These are phyloP conservation scores for Casaregolazyma lundiana DNA, from an alignment of 1,139 yeast species.

Conservation along the genomic window DNA sequence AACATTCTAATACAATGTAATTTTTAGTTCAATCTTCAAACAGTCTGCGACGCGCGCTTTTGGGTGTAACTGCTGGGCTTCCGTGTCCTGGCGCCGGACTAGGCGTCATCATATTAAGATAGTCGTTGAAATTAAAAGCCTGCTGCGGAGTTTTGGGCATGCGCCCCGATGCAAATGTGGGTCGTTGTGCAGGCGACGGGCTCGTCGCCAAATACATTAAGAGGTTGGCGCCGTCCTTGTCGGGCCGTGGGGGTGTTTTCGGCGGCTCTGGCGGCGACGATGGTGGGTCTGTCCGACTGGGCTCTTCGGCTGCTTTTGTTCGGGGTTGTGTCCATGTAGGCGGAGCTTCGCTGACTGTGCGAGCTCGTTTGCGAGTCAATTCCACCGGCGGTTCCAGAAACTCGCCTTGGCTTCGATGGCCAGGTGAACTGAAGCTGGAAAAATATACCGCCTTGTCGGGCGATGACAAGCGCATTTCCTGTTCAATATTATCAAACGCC, in stretches of 20 bases:
- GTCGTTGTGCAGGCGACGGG: slow-evolving; percentile 60
- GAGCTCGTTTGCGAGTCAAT: slow-evolving; percentile 10
- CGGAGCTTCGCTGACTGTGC: slow-evolving; percentile 4
- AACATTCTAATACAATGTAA: no score
- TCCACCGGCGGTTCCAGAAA: slow-evolving; percentile 11
- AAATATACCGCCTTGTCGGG: slow-evolving; percentile 3
- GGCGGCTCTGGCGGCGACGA: slow-evolving; percentile 17
- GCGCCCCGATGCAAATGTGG: slow-evolving; percentile 15
- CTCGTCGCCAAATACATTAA: slow-evolving; percentile 80
- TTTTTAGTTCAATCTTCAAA: slow-evolving; percentile 7
- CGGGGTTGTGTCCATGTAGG: background rate
- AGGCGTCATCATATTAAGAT: slow-evolving; percentile 72
- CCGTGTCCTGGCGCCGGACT: slow-evolving; percentile 43
- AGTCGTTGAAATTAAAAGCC: slow-evolving; percentile 78
- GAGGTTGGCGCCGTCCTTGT: slow-evolving; percentile 79
- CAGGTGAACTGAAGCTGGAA: slow-evolving; percentile 10
- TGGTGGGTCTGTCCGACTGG: slow-evolving; percentile 2
- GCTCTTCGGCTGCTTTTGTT: background rate
- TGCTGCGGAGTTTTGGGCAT: slow-evolving; percentile 39
- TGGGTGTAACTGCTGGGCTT: slow-evolving; percentile 12
- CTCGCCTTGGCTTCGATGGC: background rate
- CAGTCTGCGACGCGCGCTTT: slow-evolving; percentile 11
- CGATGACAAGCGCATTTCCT: slow-evolving; percentile 15
- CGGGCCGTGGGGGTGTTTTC: slow-evolving; percentile 29
- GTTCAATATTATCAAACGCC: slow-evolving; percentile 35